Conservation (phyloP, 148 eudicot genomes). For the Vaccinium myrtillus region DNA sequence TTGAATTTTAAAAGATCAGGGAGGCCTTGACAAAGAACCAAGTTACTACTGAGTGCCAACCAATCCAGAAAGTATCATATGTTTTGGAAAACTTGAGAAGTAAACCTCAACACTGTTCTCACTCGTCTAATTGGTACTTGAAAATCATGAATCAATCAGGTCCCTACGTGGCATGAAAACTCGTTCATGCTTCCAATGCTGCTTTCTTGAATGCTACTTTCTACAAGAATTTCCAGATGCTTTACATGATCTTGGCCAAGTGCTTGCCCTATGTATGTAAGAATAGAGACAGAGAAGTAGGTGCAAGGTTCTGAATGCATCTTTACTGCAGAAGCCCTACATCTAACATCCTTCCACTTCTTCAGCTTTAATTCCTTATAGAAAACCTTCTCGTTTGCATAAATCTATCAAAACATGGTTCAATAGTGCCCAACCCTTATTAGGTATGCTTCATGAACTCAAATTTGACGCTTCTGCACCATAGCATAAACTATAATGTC, state of each 20-base stretch:
- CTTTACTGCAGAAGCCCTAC: background rate
- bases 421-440: background rate
- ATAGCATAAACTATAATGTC: background rate
- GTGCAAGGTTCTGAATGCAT: background rate
- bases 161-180: background rate
- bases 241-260: background rate
- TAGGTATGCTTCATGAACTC: background rate
- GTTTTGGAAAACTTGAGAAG: background rate
- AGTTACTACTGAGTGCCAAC: background rate
- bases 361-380: background rate
- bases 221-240: background rate
- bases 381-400: background rate
- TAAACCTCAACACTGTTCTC: background rate
- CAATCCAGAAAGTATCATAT: background rate
- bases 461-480: background rate
- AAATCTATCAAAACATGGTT: background rate
- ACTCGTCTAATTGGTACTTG: background rate
- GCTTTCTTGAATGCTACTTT: background rate
- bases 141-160: background rate
- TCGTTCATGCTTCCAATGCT: background rate
- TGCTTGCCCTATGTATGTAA: background rate
- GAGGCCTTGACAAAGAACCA: background rate
- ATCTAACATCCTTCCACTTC: background rate
- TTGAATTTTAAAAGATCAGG: background rate
- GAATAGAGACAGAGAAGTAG: background rate